Percentiles rank a stretch among this genome's conserved stretches.
phyloP scores from a whole-genome alignment of 2,329 filamentous ascomycete species.

The Coniella vitis region DNA sequence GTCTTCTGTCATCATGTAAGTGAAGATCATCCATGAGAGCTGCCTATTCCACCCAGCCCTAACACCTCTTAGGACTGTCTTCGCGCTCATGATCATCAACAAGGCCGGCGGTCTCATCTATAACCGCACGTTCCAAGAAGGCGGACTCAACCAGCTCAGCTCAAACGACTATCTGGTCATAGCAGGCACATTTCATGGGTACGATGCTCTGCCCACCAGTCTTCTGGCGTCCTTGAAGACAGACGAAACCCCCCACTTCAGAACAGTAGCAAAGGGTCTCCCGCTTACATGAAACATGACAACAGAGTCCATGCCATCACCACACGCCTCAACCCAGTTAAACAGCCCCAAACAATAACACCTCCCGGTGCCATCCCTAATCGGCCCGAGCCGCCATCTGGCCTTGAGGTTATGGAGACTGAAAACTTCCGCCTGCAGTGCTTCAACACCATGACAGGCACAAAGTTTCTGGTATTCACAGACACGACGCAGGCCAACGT shows the following conservation, averaged over 20 bases:
- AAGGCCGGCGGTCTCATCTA: conserved; percentile 96
- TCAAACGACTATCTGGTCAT: conserved; percentile 97
- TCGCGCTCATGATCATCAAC: conserved; percentile 95
- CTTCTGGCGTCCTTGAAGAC: no score
- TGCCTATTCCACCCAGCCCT: not conserved
- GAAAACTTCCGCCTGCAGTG: conserved; percentile 94
- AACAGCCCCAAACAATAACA: conserved; percentile 25
- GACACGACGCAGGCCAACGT: conserved; percentile 82
- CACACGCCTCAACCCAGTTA: conserved; percentile 53
- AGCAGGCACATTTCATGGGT: conserved; percentile 96
- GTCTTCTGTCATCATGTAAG: conserved; percentile 5
- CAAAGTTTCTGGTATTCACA: conserved; percentile 93
- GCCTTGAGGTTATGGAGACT: conserved; percentile 87
- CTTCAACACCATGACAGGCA: conserved; percentile 90
- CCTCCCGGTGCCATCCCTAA: conserved; percentile 33
- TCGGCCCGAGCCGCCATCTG: conserved; percentile 61
- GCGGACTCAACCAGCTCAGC: conserved; percentile 75
- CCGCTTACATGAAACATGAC: no score
- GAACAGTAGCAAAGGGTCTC: no score
- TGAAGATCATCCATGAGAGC: not conserved
- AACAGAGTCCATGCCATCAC: conserved; percentile 63
- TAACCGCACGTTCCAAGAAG: conserved; percentile 86
- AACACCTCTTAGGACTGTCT: conserved; percentile 65
- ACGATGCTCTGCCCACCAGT: no score
- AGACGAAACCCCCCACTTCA: no score